phyloP scores from a whole-genome alignment of 306 rosid species.

The Hippophae rhamnoides region DNA sequence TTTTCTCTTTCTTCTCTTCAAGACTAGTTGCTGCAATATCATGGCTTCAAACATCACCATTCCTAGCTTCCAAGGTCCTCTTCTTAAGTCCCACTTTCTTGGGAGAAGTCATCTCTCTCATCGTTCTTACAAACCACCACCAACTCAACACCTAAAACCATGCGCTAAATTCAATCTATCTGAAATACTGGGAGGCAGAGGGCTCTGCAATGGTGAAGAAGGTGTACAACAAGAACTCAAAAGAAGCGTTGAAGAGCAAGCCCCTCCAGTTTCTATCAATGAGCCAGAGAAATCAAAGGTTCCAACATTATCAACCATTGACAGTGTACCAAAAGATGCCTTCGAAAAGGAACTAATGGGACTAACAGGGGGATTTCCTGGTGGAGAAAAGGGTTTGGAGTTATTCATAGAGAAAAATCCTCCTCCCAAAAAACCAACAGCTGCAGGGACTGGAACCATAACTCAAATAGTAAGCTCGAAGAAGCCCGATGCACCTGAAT shows the following conservation, averaged over 20 bases:
- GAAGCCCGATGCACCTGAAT: conserved; percentile 57
- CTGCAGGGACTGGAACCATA: conserved; percentile 11
- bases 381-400: conserved; percentile 75
- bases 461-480: conserved; percentile 10
- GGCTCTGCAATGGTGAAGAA: conserved; percentile 69
- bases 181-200: conserved; percentile 83
- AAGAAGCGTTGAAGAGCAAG: conserved; percentile 22
- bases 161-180: conserved; percentile 54
- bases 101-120: conserved; percentile 32
- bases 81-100: conserved; percentile 49
- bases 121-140: conserved; percentile 20
- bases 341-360: conserved; percentile 95
- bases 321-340: conserved; percentile 37
- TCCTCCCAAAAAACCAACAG: conserved; percentile 43
- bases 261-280: conserved; percentile 8
- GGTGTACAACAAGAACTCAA: conserved; percentile 56
- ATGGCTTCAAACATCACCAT: conserved; percentile 53
- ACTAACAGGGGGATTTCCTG: conserved; percentile 88
- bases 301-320: not conserved
- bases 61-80: conserved; percentile 28
- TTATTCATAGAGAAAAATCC: conserved; percentile 69
- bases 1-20: not conserved
- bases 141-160: conserved; percentile 11
- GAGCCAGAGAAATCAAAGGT: conserved; percentile 22
- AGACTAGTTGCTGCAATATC: not conserved